A percentile compares a stretch with the other conserved stretches of the same genome.
Conservation (phyloP, 495 filamentous ascomycete species). For the Daldinia childiae region DNA sequence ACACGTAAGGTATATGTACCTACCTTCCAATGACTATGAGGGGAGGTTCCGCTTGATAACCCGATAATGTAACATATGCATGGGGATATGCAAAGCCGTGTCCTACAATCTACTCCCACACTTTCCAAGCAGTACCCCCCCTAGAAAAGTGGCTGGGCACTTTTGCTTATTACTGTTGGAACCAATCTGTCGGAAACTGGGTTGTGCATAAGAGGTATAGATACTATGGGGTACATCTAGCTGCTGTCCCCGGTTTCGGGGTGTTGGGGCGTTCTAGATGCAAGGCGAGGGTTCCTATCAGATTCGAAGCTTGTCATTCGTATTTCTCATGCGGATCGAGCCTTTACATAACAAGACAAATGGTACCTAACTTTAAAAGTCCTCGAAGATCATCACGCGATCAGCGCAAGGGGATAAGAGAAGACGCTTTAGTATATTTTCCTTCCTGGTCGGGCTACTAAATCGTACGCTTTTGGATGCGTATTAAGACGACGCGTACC, state of each 20-base stretch:
- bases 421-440: slow-evolving; percentile 6
- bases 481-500: slow-evolving; percentile 11
- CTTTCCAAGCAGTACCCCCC: background rate
- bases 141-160: slow-evolving; percentile 2
- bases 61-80: background rate
- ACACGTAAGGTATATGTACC: background rate
- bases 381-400: slow-evolving; percentile 33
- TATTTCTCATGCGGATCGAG: slow-evolving; percentile 15
- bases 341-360: slow-evolving; percentile 4
- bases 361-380: slow-evolving; percentile 27
- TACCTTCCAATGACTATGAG: background rate
- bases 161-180: slow-evolving; percentile 4
- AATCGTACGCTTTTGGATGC: slow-evolving; percentile 7
- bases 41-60: background rate
- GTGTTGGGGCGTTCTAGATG: slow-evolving; percentile 31
- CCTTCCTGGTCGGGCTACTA: slow-evolving; percentile 26
- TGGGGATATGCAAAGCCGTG: background rate
- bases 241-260: slow-evolving; percentile 33
- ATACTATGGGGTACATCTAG: slow-evolving; percentile 30
- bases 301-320: slow-evolving; percentile 17
- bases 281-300: slow-evolving; percentile 15
- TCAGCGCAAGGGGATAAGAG: slow-evolving; percentile 7
- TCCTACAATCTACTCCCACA: background rate
- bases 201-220: slow-evolving; percentile 20
- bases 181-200: slow-evolving; percentile 34